These are phyloP conservation scores for Coemansia javaensis DNA, from an alignment of 192 early-diverging fungal genomes.

Conservation along the genomic window DNA sequence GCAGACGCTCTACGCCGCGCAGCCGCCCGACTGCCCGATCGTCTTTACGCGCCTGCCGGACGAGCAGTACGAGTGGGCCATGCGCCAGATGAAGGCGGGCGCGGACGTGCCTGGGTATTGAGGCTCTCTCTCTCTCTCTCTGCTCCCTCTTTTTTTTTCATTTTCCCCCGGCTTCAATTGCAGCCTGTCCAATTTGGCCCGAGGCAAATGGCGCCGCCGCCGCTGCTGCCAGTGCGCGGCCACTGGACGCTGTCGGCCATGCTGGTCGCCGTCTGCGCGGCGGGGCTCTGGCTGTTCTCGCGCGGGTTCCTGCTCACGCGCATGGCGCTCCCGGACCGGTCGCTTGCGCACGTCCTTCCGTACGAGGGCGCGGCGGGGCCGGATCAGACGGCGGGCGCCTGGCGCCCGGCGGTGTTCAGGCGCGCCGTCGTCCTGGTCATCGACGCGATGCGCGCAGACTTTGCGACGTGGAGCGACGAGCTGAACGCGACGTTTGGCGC, in stretches of 20 bases:
- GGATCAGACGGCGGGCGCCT: slow-evolving; percentile 1
- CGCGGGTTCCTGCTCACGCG: slow-evolving; percentile 70
- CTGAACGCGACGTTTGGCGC: slow-evolving; percentile 5
- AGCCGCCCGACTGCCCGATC: slow-evolving; percentile 45
- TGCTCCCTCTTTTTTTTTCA: not conserved
- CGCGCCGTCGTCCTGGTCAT: slow-evolving; percentile 64
- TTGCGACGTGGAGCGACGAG: slow-evolving; percentile 51
- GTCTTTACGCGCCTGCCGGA: slow-evolving; percentile 41
- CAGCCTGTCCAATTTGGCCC: not conserved
- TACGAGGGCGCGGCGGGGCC: not conserved
- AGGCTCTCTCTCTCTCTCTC: not conserved
- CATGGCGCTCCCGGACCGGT: slow-evolving; percentile 55
- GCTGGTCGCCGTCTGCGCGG: slow-evolving; percentile 6
- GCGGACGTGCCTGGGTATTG: not conserved
- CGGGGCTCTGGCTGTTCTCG: slow-evolving; percentile 64
- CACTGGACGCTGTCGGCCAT: slow-evolving; percentile 20
- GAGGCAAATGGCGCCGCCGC: not conserved
- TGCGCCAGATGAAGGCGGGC: slow-evolving; percentile 23
- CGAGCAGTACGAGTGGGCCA: slow-evolving; percentile 27
- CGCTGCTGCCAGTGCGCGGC: slow-evolving; percentile 15
- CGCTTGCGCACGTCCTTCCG: slow-evolving; percentile 24
- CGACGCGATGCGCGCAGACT: slow-evolving; percentile 71
- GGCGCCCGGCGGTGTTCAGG: slow-evolving; percentile 52
- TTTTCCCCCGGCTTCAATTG: no score
- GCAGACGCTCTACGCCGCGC: slow-evolving; percentile 25